Conservation (phyloP, 495 filamentous ascomycete species). For the Jackrogersella multiformis region DNA sequence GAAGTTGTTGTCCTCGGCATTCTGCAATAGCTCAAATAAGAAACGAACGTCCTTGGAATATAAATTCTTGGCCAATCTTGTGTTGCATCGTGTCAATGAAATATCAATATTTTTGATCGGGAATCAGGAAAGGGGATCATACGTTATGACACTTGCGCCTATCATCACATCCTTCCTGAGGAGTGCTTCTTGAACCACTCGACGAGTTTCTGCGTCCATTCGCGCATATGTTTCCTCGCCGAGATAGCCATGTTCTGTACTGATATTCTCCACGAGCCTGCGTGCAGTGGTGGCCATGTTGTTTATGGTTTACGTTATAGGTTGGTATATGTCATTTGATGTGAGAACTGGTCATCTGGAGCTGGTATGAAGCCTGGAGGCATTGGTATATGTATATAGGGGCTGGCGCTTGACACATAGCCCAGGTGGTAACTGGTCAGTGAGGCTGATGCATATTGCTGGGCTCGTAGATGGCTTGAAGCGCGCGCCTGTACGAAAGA, state of each 20-base stretch:
- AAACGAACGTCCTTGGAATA: slow-evolving; percentile 52
- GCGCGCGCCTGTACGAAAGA: not conserved
- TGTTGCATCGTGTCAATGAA: slow-evolving; percentile 16
- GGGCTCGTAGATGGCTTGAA: too few relatives aligned
- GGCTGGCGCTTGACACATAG: too few relatives aligned
- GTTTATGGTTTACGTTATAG: not conserved
- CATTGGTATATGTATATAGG: not conserved
- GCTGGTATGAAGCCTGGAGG: not conserved
- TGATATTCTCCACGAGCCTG: slow-evolving; percentile 18
- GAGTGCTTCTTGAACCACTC: slow-evolving; percentile 43
- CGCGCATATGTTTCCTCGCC: slow-evolving; percentile 2
- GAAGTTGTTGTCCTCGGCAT: slow-evolving; percentile 55
- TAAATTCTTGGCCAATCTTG: slow-evolving; percentile 50
- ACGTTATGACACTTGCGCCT: slow-evolving; percentile 48
- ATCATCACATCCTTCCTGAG: slow-evolving; percentile 45
- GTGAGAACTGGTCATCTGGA: not conserved
- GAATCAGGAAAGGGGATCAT: slow-evolving; percentile 7
- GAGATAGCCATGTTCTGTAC: slow-evolving; percentile 29
- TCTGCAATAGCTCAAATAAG: slow-evolving; percentile 56
- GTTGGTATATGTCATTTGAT: not conserved
- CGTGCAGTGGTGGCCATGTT: slow-evolving; percentile 5
- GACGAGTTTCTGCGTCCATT: slow-evolving; percentile 35
- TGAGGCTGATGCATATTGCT: too few relatives aligned
- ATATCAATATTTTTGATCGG: not conserved
- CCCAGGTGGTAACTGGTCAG: too few relatives aligned